Base-by-base conservation (phyloP, 495 filamentous ascomycete species). In the Cairneyella variabilis region DNA sequence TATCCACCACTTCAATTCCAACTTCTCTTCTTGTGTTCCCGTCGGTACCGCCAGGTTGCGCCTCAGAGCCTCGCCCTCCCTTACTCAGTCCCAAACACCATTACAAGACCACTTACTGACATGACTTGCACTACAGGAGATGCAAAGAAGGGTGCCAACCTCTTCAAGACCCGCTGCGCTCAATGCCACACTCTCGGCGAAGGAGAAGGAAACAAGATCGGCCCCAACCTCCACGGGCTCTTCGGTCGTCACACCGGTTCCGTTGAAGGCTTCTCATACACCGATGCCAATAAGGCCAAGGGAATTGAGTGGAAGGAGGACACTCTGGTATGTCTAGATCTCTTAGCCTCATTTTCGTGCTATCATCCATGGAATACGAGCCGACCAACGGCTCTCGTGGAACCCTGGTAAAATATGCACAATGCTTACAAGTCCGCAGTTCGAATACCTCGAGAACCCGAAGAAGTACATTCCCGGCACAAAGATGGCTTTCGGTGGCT, bases 401-500 rank as follows among this genome's bases (percentile, higher is more conserved):
- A 56, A 10, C n/a, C n/a, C n/a, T n/a, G n/a, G n/a, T n/a, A 17
- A 16, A 39, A n/a, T 41, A 36, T 20, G 3, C 22, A 32, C 3
- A 36, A 30, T 49, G 20, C 48, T 53, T 47, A 54, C 34, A 18
- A 17, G 3, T 14, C 23, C 27, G 44, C 61, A 89, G 88, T 92
- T 90, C 69, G 75, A 83, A 56, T 92, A 92, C 79, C 84, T 92
- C 65, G 88, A 92, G 76, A 92, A 92, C 79, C 88, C 88, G 62
- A 92, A 92, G 79, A 92, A 92, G 74, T 92, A 84, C 84, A 97
- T 99, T 58, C 95, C 93, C 64, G 93, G 93, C 62, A 99, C 93
- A 73, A 99, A 99, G 90, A 99, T 99, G 93, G 93, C 93, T 66
- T 99, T 99, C 72, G 93, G 93, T 77, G 93, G 93, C 69, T 79